Percentiles rank a stretch among this genome's conserved stretches.
phyloP scores from a whole-genome alignment of 1,284 basidiomycete species.

The Cutaneotrichosporon cyanovorans region DNA sequence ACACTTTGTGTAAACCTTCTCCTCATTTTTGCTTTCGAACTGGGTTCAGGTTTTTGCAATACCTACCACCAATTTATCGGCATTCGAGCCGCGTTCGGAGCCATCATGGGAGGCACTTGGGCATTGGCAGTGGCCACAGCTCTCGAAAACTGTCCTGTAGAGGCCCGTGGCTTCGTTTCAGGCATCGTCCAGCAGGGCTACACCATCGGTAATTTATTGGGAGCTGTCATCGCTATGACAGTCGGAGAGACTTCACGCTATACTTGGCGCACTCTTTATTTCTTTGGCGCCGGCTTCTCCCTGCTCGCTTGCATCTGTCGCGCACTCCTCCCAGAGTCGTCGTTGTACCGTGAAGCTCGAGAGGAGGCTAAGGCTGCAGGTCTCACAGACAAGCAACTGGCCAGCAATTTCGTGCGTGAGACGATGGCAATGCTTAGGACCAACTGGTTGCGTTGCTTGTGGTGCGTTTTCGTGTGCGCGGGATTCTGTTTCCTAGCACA shows the following conservation, averaged over 20 bases:
- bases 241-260: conserved; percentile 32
- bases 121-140: conserved; percentile 48
- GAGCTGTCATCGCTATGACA: conserved; percentile 60
- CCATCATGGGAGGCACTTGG: conserved; percentile 66
- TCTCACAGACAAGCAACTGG: conserved; percentile 48
- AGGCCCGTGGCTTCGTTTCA: conserved; percentile 73
- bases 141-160: conserved; percentile 80
- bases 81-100: conserved; percentile 62
- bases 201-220: conserved; percentile 50
- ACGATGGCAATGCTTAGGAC: conserved; percentile 62
- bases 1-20: conserved; percentile 71
- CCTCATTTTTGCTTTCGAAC: conserved; percentile 64
- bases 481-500: conserved; percentile 82
- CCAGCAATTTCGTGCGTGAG: conserved; percentile 64
- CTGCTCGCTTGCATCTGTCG: conserved; percentile 64
- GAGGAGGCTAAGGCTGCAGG: conserved; percentile 37
- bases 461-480: conserved; percentile 54
- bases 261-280: conserved; percentile 49
- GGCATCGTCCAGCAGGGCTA: conserved; percentile 78
- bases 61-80: conserved; percentile 50
- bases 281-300: conserved; percentile 56
- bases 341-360: conserved; percentile 53
- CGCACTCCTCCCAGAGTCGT: conserved; percentile 66
- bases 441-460: conserved; percentile 74
- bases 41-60: conserved; percentile 55